Evolutionary conservation across 164 flowering plant species (phyloP).

Genomic region (Protea cynaroides): DNA sequence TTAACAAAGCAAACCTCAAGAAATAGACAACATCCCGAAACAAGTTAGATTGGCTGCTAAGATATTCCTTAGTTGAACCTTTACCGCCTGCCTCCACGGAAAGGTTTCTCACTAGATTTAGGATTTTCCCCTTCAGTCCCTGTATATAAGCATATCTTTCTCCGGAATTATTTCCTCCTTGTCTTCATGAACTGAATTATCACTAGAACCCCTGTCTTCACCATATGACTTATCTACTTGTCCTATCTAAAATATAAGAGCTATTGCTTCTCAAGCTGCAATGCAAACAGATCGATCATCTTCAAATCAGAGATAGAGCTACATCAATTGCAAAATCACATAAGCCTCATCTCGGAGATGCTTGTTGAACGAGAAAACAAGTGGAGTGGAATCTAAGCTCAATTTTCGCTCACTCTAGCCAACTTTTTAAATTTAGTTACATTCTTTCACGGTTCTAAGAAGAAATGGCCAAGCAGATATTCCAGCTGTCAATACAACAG

Average conservation of each 20-base stretch:
- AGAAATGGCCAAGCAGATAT: slow-evolving; percentile 94
- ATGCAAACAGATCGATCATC: slow-evolving; percentile 77
- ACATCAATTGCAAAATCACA: slow-evolving; percentile 20
- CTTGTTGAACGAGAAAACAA: not conserved
- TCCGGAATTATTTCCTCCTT: slow-evolving; percentile 20
- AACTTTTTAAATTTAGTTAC: slow-evolving; percentile 47
- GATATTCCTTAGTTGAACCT: slow-evolving; percentile 82
- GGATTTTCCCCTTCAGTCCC: slow-evolving; percentile 57
- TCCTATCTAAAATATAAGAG: slow-evolving; percentile 72
- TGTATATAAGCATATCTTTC: slow-evolving; percentile 32
- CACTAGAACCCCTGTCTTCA: slow-evolving; percentile 32
- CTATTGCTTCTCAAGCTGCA: slow-evolving; percentile 92
- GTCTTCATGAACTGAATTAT: slow-evolving; percentile 29
- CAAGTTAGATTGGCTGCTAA: slow-evolving; percentile 60
- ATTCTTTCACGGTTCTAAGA: slow-evolving; percentile 51
- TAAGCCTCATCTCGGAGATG: not conserved
- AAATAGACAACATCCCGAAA: slow-evolving; percentile 66
- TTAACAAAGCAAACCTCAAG: slow-evolving; percentile 50
- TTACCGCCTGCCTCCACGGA: slow-evolving; percentile 85
- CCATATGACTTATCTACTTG: slow-evolving; percentile 41
- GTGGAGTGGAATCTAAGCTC: not conserved
- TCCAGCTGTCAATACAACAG: slow-evolving; percentile 43
- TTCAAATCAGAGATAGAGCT: slow-evolving; percentile 70
- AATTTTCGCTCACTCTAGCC: slow-evolving; percentile 66
- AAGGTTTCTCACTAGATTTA: slow-evolving; percentile 65